Evolutionary conservation across 1,139 yeast genomes (phyloP).

Genomic region (Pichia sp.): DNA sequence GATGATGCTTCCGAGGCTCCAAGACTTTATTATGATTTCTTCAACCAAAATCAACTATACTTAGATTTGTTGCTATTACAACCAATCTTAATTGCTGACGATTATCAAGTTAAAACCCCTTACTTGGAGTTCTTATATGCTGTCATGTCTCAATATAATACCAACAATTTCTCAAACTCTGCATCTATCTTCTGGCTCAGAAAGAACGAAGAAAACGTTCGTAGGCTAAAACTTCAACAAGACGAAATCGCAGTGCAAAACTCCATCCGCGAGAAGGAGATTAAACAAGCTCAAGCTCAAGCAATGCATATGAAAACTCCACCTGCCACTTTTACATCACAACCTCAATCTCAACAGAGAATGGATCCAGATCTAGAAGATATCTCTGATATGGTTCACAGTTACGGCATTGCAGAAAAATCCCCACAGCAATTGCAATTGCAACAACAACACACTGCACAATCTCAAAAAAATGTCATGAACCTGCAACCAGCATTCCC

Average conservation of each 20-base stretch:
- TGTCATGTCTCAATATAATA: constrained; percentile 60
- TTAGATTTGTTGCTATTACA: constrained; percentile 72
- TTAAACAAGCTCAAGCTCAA: constrained; percentile 6
- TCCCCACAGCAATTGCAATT: constrained; percentile 7
- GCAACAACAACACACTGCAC: background rate
- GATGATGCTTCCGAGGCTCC: constrained; percentile 40
- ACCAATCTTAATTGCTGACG: constrained; percentile 84
- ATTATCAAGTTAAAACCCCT: constrained; percentile 77
- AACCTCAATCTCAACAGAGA: background rate
- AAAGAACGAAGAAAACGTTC: constrained; percentile 32
- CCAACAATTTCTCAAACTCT: constrained; percentile 31
- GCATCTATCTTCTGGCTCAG: constrained; percentile 29
- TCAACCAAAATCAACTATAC: constrained; percentile 46
- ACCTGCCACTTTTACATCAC: background rate
- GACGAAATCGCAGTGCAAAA: constrained; percentile 19
- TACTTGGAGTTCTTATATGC: constrained; percentile 84
- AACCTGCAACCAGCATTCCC: background rate
- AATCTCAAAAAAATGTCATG: background rate
- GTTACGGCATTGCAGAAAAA: constrained; percentile 8
- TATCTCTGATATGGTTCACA: constrained; percentile 12
- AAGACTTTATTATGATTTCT: constrained; percentile 53
- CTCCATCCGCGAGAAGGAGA: constrained; percentile 20
- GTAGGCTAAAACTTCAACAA: constrained; percentile 26
- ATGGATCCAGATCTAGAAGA: constrained; percentile 17
- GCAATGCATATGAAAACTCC: background rate